A percentile compares a stretch with the other conserved stretches of the same genome.
phyloP scores from a whole-genome alignment of 495 filamentous ascomycete genomes.

The Penicillium bialowiezense region DNA sequence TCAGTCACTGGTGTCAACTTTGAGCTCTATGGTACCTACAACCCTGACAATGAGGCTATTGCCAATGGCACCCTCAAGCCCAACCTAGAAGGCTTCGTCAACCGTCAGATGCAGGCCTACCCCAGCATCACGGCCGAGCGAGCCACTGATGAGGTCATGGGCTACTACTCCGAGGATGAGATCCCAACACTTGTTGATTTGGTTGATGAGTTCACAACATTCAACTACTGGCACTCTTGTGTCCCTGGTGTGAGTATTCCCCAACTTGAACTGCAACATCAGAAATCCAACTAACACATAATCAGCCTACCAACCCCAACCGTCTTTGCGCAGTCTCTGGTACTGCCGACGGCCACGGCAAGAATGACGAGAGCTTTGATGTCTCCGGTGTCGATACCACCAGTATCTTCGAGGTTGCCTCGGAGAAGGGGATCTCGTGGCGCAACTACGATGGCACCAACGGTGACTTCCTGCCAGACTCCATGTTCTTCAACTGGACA shows the following conservation, averaged over 20 bases:
- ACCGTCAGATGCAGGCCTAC: slow-evolving; percentile 41
- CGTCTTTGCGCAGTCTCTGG: slow-evolving; percentile 45
- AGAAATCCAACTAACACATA: slow-evolving; percentile 10
- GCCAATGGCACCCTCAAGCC: slow-evolving; percentile 31
- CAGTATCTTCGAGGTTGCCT: slow-evolving; percentile 47
- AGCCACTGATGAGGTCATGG: slow-evolving; percentile 43
- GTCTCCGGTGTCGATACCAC: slow-evolving; percentile 31
- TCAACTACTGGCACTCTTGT: slow-evolving; percentile 53
- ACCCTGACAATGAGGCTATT: slow-evolving; percentile 40
- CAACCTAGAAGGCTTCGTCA: slow-evolving; percentile 46
- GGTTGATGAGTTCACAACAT: slow-evolving; percentile 49
- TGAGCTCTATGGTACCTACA: slow-evolving; percentile 46
- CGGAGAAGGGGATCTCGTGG: slow-evolving; percentile 45
- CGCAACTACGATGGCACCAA: slow-evolving; percentile 48
- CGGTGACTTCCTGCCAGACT: slow-evolving; percentile 33
- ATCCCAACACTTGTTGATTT: slow-evolving; percentile 45
- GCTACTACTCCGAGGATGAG: slow-evolving; percentile 50
- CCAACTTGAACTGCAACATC: not conserved
- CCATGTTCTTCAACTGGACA: slow-evolving; percentile 48
- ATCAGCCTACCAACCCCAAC: slow-evolving; percentile 50
- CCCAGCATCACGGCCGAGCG: slow-evolving; percentile 28
- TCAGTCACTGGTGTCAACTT: slow-evolving; percentile 50
- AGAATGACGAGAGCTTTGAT: slow-evolving; percentile 44
- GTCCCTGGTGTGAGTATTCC: slow-evolving; percentile 42
- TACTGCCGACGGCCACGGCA: slow-evolving; percentile 46